Evolutionary conservation across 345 rosid species (phyloP).

Genomic region (Physaria fendleri): DNA sequence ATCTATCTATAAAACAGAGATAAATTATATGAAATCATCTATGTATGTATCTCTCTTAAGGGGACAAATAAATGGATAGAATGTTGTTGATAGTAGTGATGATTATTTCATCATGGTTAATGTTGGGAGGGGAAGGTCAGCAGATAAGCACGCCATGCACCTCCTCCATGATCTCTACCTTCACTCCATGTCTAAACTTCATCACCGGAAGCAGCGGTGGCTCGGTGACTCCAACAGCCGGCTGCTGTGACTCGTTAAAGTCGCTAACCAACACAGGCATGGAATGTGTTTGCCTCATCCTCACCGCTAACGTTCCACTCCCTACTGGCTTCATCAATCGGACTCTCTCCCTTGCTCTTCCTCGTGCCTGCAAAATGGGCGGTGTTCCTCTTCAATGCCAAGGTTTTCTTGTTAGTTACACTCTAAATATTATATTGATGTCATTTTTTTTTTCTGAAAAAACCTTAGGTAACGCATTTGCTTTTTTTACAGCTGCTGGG

Average conservation of each 20-base stretch:
- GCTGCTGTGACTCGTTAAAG: slow-evolving; percentile 59
- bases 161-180: slow-evolving; percentile 58
- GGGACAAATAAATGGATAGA: too few species aligned
- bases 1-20: slow-evolving; percentile 2
- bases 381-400: slow-evolving; percentile 66
- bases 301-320: slow-evolving; percentile 71
- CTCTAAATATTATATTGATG: neutral
- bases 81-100: slow-evolving; percentile 22
- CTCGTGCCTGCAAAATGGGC: slow-evolving; percentile 55
- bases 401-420: slow-evolving; percentile 39
- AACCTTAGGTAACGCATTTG: neutral
- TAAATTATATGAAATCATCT: neutral
- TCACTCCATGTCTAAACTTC: slow-evolving; percentile 78
- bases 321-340: slow-evolving; percentile 46
- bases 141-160: slow-evolving; percentile 82
- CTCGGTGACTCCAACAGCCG: slow-evolving; percentile 42
- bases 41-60: too few species aligned
- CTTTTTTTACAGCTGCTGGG: slow-evolving; percentile 56
- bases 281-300: slow-evolving; percentile 66
- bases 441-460: neutral
- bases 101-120: slow-evolving; percentile 29
- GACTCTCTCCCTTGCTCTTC: slow-evolving; percentile 60
- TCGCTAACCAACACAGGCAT: slow-evolving; percentile 39
- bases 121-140: slow-evolving; percentile 41
- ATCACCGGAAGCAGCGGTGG: slow-evolving; percentile 73